Evolutionary conservation across 768 basidiomycete species (phyloP).

Genomic region (Floccularia luteovirens): DNA sequence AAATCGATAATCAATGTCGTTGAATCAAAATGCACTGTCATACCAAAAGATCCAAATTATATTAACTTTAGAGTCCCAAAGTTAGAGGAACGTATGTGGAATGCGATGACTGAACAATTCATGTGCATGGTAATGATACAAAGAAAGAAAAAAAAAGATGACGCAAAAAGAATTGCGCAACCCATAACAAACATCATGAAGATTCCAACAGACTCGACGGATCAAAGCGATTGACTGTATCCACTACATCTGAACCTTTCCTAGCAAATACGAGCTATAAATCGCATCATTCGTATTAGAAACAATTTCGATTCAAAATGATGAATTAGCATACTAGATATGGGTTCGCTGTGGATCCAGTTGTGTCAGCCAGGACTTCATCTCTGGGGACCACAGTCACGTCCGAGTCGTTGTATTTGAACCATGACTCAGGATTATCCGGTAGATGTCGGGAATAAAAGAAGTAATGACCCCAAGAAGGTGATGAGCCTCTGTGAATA

Average conservation of each 20-base stretch:
- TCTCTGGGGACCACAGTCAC: conserved; percentile 71
- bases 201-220: conserved; percentile 13
- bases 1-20: too few species aligned
- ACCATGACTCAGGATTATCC: conserved; percentile 75
- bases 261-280: conserved; percentile 75
- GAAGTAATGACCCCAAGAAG: conserved; percentile 92
- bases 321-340: conserved; percentile 54
- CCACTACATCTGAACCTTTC: conserved; percentile 71
- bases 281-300: conserved; percentile 5
- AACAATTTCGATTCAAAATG: too few species aligned
- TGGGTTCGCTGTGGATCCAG: conserved; percentile 86
- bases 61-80: too few species aligned
- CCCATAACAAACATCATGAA: background rate
- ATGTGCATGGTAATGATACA: too few species aligned
- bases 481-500: conserved; percentile 85
- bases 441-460: conserved; percentile 90
- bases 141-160: too few species aligned
- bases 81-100: too few species aligned
- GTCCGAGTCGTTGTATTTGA: conserved; percentile 94
- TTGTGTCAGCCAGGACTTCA: conserved; percentile 85
- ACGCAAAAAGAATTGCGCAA: too few species aligned
- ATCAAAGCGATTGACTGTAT: conserved; percentile 70
- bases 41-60: too few species aligned
- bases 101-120: too few species aligned
- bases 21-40: too few species aligned